Evolutionary conservation across 805 yeast genomes (phyloP).

Genomic region (Saturnispora kantuleensis): DNA sequence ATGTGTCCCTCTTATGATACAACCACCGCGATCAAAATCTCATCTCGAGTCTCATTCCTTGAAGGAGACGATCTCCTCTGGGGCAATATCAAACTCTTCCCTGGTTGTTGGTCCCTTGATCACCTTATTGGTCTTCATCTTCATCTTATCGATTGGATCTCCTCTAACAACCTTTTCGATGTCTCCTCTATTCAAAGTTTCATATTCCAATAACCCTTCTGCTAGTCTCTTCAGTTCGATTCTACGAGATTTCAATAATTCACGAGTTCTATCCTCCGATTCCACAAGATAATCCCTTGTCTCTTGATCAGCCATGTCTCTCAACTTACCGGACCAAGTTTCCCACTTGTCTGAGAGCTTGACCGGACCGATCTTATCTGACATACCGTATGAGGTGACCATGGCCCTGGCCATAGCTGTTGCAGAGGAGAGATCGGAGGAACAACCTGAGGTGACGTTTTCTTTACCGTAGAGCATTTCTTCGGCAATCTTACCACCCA

Average conservation of each 20-base stretch:
- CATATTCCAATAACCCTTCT: slow-evolving; percentile 88
- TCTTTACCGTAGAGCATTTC: slow-evolving; percentile 85
- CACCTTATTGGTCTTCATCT: slow-evolving; percentile 66
- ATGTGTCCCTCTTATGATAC: too few relatives aligned
- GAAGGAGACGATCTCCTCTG: slow-evolving; percentile 20
- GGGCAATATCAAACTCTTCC: slow-evolving; percentile 27
- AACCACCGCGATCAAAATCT: too few relatives aligned
- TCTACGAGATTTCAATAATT: slow-evolving; percentile 48
- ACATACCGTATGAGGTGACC: slow-evolving; percentile 97
- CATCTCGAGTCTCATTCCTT: background rate
- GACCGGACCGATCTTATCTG: slow-evolving; percentile 87
- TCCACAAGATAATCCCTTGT: slow-evolving; percentile 64
- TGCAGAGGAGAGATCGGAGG: slow-evolving; percentile 82
- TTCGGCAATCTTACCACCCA: slow-evolving; percentile 99
- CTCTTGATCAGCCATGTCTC: slow-evolving; percentile 89
- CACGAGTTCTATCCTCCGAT: slow-evolving; percentile 74
- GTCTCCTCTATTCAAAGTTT: slow-evolving; percentile 84
- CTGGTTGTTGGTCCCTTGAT: slow-evolving; percentile 35
- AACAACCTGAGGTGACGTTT: slow-evolving; percentile 91
- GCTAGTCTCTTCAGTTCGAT: slow-evolving; percentile 80
- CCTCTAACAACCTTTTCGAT: slow-evolving; percentile 82
- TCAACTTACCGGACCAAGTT: slow-evolving; percentile 82
- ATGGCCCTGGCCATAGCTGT: slow-evolving; percentile 90
- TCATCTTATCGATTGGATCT: slow-evolving; percentile 58
- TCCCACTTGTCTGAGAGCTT: slow-evolving; percentile 86